These are phyloP conservation scores for Sphaerulina populicola DNA, from an alignment of 2,329 filamentous ascomycete genomes.

Conservation along the genomic window DNA sequence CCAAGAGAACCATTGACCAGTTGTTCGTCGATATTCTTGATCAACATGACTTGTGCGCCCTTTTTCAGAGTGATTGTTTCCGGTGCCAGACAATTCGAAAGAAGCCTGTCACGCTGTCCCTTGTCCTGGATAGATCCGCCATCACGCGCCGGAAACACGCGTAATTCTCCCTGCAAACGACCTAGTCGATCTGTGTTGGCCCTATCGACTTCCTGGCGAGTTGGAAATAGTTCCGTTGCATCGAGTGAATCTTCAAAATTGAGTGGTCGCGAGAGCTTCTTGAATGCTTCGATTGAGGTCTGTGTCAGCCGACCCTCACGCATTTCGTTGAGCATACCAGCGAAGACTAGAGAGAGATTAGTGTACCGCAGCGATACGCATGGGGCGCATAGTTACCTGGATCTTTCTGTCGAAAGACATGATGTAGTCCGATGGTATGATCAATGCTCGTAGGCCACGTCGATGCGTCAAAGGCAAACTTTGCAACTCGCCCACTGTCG, in stretches of 20 bases:
- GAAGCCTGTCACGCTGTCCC: constrained; percentile 62
- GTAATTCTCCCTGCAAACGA: constrained; percentile 58
- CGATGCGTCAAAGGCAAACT: constrained; percentile 85
- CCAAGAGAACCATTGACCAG: constrained; percentile 92
- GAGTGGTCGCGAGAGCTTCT: constrained; percentile 60
- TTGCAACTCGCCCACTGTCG: constrained; percentile 62
- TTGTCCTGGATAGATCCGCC: constrained; percentile 60
- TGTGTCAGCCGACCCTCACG: constrained; percentile 71
- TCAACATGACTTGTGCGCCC: constrained; percentile 96
- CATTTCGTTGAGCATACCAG: constrained; percentile 96
- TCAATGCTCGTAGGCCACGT: constrained; percentile 91
- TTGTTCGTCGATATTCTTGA: constrained; percentile 93
- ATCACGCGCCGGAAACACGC: constrained; percentile 67
- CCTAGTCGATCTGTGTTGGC: constrained; percentile 71
- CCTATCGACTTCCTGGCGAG: constrained; percentile 75
- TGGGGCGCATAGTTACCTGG: constrained; percentile 43
- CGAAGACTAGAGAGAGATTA: constrained; percentile 56
- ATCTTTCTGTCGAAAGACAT: constrained; percentile 94
- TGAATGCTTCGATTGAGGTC: constrained; percentile 70
- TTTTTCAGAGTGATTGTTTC: constrained; percentile 72
- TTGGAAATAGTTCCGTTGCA: constrained; percentile 90
- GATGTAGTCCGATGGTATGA: constrained; percentile 88
- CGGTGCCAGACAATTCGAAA: constrained; percentile 90
- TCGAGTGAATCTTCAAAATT: constrained; percentile 65
- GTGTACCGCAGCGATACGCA: constrained; percentile 1